Base-by-base conservation (phyloP, 129 eudicot genomes). In the carrot (Daucus carota) region DNA sequence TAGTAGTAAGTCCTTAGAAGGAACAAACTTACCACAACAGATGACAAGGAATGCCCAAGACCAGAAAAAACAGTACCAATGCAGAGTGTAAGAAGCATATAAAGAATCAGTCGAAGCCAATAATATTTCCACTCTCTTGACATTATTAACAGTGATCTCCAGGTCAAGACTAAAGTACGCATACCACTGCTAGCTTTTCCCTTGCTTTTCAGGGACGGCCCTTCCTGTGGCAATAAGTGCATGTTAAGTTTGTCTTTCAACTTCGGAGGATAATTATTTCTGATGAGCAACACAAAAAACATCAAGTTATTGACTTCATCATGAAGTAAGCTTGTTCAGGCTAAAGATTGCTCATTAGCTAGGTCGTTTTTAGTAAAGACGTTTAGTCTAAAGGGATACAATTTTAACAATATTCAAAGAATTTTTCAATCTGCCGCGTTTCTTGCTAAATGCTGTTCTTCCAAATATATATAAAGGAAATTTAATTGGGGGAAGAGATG, bases 111-210 rank as follows among this genome's bases (percentile, higher is more conserved):
- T 75, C 97, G 92, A 76, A 93, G 90, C 98, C 98, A 93, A 75
- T 88, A 93, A 74, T 88, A 90, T 78, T 87, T 88, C 91, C 95
- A 93, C 77, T 93, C 98, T 72, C 98, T 79, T 70, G 98, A 93
- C 98, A 93, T 90, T 47, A 90, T 84, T 72, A 93, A 84, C 57
- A 88, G 77, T 10, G 97, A 88, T 84, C 98, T 85, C 95, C 98
- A 90, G 29, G 97, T 93, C 87, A 93, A 80, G 20, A 93, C 87
- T 72, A 89, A 89, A 76, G 85, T 78, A 81, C 86, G 82, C 22
- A 94, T 81, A 12, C 72, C 74, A 79, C 60, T 77, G 71, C 76
- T 81, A 40, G 97, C 95, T 82, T 78, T 90, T 74, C 97, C 96
- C 76, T 76, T 90, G 84, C 96, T 90, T 86, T 90, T 90, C 73